Base-by-base conservation (phyloP, 2,329 filamentous ascomycete genomes). In the Aureobasidium subglaciale region DNA sequence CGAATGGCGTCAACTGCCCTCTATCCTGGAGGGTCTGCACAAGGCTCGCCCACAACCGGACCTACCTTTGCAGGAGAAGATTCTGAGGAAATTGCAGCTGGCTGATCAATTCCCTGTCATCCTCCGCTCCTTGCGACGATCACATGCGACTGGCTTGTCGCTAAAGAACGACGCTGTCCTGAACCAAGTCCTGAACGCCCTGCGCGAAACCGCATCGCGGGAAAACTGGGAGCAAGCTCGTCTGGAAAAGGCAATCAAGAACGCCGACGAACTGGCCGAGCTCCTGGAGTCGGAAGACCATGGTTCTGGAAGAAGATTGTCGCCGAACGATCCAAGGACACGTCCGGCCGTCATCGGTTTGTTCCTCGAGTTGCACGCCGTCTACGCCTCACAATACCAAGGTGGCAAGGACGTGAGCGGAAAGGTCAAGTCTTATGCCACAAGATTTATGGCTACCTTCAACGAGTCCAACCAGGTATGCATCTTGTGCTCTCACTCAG, bases 241-340 rank as follows among this genome's bases (percentile, higher is more conserved):
- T 45, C 65, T 73, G 20, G 60, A 58, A 38, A 71, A 70, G 58
- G 70, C 71, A n/a, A 46, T 73, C 24, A 67, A 64, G 52, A 63
- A 68, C 38, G 69, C 70, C 8, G 68, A 71, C 30, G 65, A 71
- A 53, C 56, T 77, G 7, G 67, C 69, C 15, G 65, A 70, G 40
- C 56, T 76, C 59, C 65, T 77, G 62, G 73, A 76, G 57, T 64
- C 66, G 5, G 58, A 67, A 41, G 67, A 69, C 56, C 75, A 78
- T 62, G 63, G 67, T 38, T 61, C 62, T 9, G 61, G 61, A 41
- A 58, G 57, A 41, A 56, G 43, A 18, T 27, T 62, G 9, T 54
- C 57, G 6, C 56, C 55, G 41, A 56, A 62, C 9, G 67, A 75
- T 59, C 59, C 64, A n/a, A 65, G 67, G 52, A 64, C 55, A 55